A percentile compares a stretch with the other conserved stretches of the same genome.
phyloP scores from a whole-genome alignment of 169 alveolate species.

The Cystoisospora suis region DNA sequence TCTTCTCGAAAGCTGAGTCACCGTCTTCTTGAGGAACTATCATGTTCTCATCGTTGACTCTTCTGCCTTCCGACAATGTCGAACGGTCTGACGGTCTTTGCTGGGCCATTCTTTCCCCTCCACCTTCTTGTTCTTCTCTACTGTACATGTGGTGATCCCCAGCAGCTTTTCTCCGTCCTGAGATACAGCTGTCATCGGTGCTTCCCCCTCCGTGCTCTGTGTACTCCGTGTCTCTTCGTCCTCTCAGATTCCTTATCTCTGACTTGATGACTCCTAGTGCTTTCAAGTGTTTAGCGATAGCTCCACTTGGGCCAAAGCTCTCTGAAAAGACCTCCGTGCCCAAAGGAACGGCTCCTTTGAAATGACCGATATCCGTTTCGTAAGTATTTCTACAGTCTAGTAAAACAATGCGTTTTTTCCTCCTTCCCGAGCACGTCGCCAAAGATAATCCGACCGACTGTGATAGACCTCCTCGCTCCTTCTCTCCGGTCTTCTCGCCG shows the following conservation, averaged over 20 bases:
- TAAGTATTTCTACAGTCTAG: slow-evolving; percentile 63
- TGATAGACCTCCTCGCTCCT: not conserved
- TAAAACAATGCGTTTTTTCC: slow-evolving; percentile 27
- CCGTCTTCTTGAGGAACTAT: too few relatives aligned
- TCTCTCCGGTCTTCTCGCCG: not conserved
- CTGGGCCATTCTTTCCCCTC: not conserved
- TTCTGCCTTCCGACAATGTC: too few relatives aligned
- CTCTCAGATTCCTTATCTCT: not conserved
- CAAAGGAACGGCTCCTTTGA: slow-evolving; percentile 57
- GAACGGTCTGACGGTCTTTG: not conserved
- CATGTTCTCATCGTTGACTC: too few relatives aligned
- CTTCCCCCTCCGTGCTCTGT: not conserved
- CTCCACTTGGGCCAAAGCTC: slow-evolving; percentile 48
- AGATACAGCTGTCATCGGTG: not conserved
- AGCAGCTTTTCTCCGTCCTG: not conserved
- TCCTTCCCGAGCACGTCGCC: not conserved
- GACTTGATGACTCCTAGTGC: slow-evolving; percentile 19
- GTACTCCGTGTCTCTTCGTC: not conserved
- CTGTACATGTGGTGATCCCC: not conserved
- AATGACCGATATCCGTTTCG: slow-evolving; percentile 64
- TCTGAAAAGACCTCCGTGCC: slow-evolving; percentile 62
- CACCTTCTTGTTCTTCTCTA: not conserved
- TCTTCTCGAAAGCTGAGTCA: too few relatives aligned
- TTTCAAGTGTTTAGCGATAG: slow-evolving; percentile 34
- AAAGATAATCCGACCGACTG: not conserved